A percentile compares a stretch with the other conserved stretches of the same genome.
Conservation (phyloP, 306 rosid species). For the Vigna reflexopilosa region DNA sequence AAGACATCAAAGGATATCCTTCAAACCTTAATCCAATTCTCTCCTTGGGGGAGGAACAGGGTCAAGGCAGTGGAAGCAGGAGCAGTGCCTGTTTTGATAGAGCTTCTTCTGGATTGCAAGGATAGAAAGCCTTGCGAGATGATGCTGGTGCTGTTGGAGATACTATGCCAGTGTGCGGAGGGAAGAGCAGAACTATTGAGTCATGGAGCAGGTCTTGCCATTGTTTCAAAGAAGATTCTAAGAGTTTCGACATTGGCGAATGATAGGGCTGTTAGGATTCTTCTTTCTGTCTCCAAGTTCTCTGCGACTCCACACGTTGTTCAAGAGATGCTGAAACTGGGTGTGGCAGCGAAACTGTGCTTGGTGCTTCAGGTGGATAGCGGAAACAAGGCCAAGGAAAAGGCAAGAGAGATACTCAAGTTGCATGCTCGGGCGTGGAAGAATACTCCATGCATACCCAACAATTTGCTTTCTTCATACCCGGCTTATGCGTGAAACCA, state of each 20-base stretch:
- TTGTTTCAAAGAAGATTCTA: slow-evolving; percentile 80
- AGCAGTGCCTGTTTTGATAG: slow-evolving; percentile 61
- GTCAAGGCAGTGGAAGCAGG: slow-evolving; percentile 73
- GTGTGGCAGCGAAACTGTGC: slow-evolving; percentile 84
- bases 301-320: slow-evolving; percentile 65
- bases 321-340: slow-evolving; percentile 77
- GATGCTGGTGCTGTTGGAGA: slow-evolving; percentile 63
- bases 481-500: slow-evolving; percentile 45
- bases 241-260: slow-evolving; percentile 72
- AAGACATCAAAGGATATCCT: slow-evolving; percentile 65
- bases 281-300: slow-evolving; percentile 58
- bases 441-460: slow-evolving; percentile 77
- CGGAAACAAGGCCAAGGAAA: slow-evolving; percentile 79
- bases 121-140: slow-evolving; percentile 68
- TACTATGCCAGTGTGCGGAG: slow-evolving; percentile 73
- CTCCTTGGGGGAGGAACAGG: slow-evolving; percentile 76
- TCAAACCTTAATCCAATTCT: slow-evolving; percentile 53
- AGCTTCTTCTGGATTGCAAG: slow-evolving; percentile 60
- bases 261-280: slow-evolving; percentile 74
- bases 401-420: slow-evolving; percentile 73
- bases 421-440: slow-evolving; percentile 77
- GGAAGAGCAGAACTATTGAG: slow-evolving; percentile 74
- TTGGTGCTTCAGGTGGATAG: slow-evolving; percentile 79
- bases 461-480: slow-evolving; percentile 56
- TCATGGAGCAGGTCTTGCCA: slow-evolving; percentile 82